These are phyloP conservation scores for Dendrostoma leiphaemia DNA, from an alignment of 2,329 filamentous ascomycete species.

Conservation along the genomic window DNA sequence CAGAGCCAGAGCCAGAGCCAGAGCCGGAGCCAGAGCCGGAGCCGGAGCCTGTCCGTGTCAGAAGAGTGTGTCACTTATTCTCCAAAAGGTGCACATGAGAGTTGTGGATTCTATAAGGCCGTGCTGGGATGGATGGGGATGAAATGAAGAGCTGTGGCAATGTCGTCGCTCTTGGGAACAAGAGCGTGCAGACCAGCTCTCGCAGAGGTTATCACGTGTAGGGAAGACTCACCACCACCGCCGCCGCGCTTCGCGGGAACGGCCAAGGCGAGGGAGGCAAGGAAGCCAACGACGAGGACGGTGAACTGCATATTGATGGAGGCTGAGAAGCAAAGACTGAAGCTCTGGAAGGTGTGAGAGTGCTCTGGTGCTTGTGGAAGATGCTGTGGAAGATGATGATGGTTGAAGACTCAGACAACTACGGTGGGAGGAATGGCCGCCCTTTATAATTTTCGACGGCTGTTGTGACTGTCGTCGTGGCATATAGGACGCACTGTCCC, in stretches of 20 bases:
- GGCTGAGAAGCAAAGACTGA: background rate
- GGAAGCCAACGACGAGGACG: slow-evolving; percentile 3
- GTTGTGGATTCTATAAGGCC: too few relatives aligned
- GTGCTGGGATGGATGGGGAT: too few relatives aligned
- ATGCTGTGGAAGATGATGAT: slow-evolving; percentile 3
- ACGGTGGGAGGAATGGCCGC: background rate
- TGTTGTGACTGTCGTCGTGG: background rate
- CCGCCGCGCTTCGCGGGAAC: slow-evolving; percentile 1
- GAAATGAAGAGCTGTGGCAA: too few relatives aligned
- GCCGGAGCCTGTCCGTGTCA: too few relatives aligned
- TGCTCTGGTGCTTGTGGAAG: background rate
- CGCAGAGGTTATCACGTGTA: too few relatives aligned
- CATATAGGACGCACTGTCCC: background rate
- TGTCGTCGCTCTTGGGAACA: too few relatives aligned
- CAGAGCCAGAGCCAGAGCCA: background rate
- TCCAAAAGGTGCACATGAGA: too few relatives aligned
- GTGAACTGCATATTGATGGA: slow-evolving; percentile 13
- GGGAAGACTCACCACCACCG: too few relatives aligned
- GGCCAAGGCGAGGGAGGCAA: slow-evolving; percentile 16
- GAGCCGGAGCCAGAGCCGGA: background rate
- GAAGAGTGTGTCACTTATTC: too few relatives aligned
- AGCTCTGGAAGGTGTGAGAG: background rate
- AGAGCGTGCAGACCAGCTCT: too few relatives aligned
- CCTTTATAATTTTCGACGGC: slow-evolving; percentile 6
- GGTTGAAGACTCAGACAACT: background rate